Evolutionary conservation across 768 basidiomycete species (phyloP), one percentile per base, ranked within the genome.

Genomic region (Lactarius deliciosus): DNA sequence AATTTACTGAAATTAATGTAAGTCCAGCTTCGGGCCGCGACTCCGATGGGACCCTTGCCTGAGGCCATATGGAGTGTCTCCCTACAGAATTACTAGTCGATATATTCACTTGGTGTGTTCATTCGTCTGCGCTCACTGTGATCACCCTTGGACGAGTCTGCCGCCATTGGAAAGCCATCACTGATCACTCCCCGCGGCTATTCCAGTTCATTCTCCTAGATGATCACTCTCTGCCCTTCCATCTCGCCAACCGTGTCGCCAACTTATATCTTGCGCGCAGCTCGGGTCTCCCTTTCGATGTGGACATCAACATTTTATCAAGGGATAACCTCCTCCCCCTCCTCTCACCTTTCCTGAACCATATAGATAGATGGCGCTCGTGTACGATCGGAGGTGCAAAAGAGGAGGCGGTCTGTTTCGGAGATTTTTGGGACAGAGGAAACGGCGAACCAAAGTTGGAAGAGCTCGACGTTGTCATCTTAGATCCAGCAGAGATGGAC

Each of bases 11-110:
- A 32, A 32, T 32, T 32, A 32, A 32, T 32, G 32, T 11, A 57
- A 3, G 20, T 20, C 45, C 45, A 20, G 10, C 11, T 22, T 9
- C 47, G 47, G 47, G 47, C 47, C 47, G 47, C 47, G 22, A n/a
- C 47, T n/a, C 45, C 18, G 5, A 34, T 32, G 36, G 45, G n/a
- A 47, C 20, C 13, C 8, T 11, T 47, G 45, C n/a, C 45, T 6
- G 11, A 45, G 43, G 45, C n/a, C 16, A 1, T 34, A 75, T 81
- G 20, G 61, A 70, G 10, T 63, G 61, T 38, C 76, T 90, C 18
- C 89, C 89, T 0, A 76, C 82, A 13, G 89, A 91, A 65, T 74
- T 91, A 15, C 80, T 90, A 32, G 79, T 84, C 68, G 83, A 88
- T 64, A 83, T 89, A 56, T 90, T 91, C 75, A 74, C 70, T 9